These are phyloP conservation scores for Marchantia polymorpha DNA, from an alignment of 225 moss, liverwort and hornwort species.

Conservation along the genomic window DNA sequence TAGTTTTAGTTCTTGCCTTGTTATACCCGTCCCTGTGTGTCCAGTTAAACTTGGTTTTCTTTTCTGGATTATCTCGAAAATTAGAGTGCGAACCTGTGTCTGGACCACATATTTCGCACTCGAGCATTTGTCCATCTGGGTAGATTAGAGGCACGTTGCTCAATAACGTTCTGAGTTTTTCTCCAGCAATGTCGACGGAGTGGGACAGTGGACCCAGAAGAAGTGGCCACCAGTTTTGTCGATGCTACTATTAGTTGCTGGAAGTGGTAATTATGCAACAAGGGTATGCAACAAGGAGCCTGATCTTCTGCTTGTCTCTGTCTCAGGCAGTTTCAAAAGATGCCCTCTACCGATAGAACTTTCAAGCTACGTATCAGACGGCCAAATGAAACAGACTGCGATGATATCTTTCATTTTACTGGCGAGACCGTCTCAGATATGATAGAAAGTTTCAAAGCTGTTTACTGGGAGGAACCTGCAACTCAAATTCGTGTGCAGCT, in stretches of 20 bases:
- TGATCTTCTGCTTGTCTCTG: not conserved
- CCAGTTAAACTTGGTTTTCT: not conserved
- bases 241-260: not conserved
- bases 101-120: too few species aligned
- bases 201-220: too few species aligned
- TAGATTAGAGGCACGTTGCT: not conserved
- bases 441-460: slow-evolving; percentile 20
- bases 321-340: not conserved
- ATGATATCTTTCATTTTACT: slow-evolving; percentile 11
- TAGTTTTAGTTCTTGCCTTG: not conserved
- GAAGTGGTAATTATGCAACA: not conserved
- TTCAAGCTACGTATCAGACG: slow-evolving; percentile 17
- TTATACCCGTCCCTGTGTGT: not conserved
- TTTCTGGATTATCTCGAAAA: not conserved
- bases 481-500: slow-evolving; percentile 22
- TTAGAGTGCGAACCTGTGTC: too few species aligned
- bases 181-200: too few species aligned
- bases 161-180: not conserved
- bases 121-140: too few species aligned
- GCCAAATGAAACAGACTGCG: slow-evolving; percentile 12
- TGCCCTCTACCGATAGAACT: slow-evolving; percentile 10
- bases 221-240: not conserved
- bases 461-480: slow-evolving; percentile 18
- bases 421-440: slow-evolving; percentile 14
- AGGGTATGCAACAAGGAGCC: not conserved